Base-by-base conservation (phyloP, 495 filamentous ascomycete genomes). In the Penicillium soppii region DNA sequence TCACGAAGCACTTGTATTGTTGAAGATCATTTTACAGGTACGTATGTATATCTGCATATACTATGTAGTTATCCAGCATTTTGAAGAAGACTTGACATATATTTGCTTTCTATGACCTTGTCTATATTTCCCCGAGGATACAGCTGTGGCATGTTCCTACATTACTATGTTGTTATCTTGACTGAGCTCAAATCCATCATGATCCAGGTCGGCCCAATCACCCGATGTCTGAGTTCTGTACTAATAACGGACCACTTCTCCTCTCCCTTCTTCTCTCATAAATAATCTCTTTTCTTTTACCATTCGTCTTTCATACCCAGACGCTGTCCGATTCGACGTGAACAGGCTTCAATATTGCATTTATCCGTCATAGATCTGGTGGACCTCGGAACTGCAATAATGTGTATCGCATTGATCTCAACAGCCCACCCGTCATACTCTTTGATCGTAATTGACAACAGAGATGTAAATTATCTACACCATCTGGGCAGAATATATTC, bases 341-440 rank as follows among this genome's bases (percentile, higher is more conserved):
- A n/a, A n/a, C n/a, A n/a, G n/a, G n/a, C n/a, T 17, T 8, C 16
- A 19, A 12, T 7, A 20, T 21, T 22, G 20, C 38, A 15, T 17
- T 39, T 30, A 5, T 9, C 29, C 40, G 21, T 45, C 42, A 44
- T 12, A 33, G 20, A 36, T 26, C 12, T 41, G 13, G n/a, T 25
- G 25, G 21, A 43, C 43, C 40, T 57, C 48, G 45, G 47, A 29
- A 52, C 25, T 37, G 43, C 33, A 19, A 54, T 32, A 22, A 98
- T 97, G 94, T 98, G 95, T 68, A 97, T 98, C 69, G 87, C 87
- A 38, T 75, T 97, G 23, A 66, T 95, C 38, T 91, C 95, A 30
- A 97, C 92, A 4, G 82, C 88, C 26, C 94, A 99, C 66, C 95
- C 95, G 7, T 72, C 82, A 43, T 99, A 97, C 71, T 82, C 91